Conservation (phyloP, 371 early-diverging fungal genomes). For the Rhizomucor miehei region DNA sequence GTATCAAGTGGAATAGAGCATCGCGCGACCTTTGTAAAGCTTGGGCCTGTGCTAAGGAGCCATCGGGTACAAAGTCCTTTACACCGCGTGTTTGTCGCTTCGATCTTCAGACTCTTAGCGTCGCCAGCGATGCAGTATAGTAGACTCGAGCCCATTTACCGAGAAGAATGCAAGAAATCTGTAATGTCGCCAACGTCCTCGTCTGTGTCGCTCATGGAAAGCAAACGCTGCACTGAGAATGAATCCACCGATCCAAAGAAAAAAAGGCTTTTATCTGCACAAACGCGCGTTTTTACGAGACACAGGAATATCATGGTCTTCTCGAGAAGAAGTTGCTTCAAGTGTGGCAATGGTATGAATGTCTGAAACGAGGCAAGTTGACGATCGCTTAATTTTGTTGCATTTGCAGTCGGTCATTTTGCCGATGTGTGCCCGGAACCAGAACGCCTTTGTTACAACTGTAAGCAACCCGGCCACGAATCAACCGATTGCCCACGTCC, state of each 20-base stretch:
- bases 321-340: conserved; percentile 49
- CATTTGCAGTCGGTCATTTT: conserved; percentile 42
- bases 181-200: conserved; percentile 24
- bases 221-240: background rate
- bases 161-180: background rate
- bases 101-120: background rate
- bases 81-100: background rate
- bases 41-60: conserved; percentile 2
- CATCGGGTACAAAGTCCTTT: background rate
- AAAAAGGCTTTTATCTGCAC: background rate
- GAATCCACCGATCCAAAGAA: background rate
- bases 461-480: conserved; percentile 60
- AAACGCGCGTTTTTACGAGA: background rate
- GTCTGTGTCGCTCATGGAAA: conserved; percentile 24
- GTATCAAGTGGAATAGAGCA: conserved; percentile 21
- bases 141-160: background rate
- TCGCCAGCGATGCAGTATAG: background rate
- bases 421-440: conserved; percentile 48
- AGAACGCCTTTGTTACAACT: conserved; percentile 54
- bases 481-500: conserved; percentile 54
- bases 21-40: conserved; percentile 12
- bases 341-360: conserved; percentile 52
- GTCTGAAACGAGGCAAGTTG: background rate
- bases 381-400: too few species aligned
- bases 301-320: conserved; percentile 28